A percentile compares a stretch with the other conserved stretches of the same genome.
These are phyloP conservation scores for Ceratobasidium sp. DNA, from an alignment of 1,284 basidiomycete species.

Conservation along the genomic window DNA sequence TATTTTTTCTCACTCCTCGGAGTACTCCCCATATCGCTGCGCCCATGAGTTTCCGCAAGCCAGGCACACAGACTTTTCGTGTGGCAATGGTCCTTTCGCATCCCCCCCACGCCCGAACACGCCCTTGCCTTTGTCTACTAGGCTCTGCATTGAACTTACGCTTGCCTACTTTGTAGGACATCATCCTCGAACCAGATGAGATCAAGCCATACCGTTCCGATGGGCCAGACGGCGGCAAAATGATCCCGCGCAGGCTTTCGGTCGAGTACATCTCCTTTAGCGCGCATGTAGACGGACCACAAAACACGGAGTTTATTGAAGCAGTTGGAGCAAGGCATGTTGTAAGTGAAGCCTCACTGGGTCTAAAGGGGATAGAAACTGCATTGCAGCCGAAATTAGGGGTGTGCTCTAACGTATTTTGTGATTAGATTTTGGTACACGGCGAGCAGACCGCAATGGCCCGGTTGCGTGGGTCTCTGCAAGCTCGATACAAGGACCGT, in stretches of 20 bases:
- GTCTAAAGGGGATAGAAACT: not conserved
- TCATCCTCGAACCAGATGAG: conserved; percentile 94
- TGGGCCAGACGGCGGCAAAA: conserved; percentile 81
- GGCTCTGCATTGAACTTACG: not conserved
- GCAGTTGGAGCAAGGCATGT: conserved; percentile 94
- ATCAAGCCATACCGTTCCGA: conserved; percentile 62
- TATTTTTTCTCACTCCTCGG: conserved; percentile 56
- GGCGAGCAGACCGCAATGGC: conserved; percentile 97
- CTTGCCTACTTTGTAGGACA: conserved; percentile 69
- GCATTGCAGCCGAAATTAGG: conserved; percentile 41
- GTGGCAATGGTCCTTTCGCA: not conserved
- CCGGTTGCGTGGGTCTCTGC: conserved; percentile 88
- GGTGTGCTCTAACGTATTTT: too few species aligned
- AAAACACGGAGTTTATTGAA: conserved; percentile 98
- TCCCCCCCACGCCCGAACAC: too few species aligned
- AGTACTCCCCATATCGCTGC: conserved; percentile 23
- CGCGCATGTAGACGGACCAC: conserved; percentile 97
- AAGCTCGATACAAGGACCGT: conserved; percentile 89
- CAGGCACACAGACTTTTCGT: not conserved
- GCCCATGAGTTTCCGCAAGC: not conserved
- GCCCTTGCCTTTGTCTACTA: too few species aligned
- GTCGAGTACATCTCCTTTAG: conserved; percentile 99
- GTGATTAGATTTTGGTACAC: conserved; percentile 88
- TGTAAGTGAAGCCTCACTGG: conserved; percentile 64
- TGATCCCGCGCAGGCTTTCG: conserved; percentile 90